phyloP scores from a whole-genome alignment of 495 filamentous ascomycete genomes.

The Penicillium pancosmium region DNA sequence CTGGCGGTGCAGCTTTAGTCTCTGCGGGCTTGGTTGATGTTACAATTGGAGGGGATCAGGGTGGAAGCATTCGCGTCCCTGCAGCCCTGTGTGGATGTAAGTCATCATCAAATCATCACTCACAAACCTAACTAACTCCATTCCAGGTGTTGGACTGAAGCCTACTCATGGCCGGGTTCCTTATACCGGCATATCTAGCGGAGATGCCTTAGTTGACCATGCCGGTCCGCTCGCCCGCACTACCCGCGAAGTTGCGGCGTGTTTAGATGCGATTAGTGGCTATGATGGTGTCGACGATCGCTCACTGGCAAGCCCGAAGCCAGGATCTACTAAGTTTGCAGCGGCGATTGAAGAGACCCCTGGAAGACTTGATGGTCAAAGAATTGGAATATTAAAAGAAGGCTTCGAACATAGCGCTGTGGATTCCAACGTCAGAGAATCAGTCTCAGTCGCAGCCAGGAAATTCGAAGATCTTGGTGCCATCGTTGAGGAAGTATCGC shows the following conservation, averaged over 20 bases:
- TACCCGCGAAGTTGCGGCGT: conserved; percentile 51
- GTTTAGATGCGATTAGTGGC: conserved; percentile 56
- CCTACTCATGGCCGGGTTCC: conserved; percentile 57
- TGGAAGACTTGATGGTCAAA: conserved; percentile 48
- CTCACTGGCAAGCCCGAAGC: conserved; percentile 45
- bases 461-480: conserved; percentile 55
- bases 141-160: conserved; percentile 46
- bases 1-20: conserved; percentile 59
- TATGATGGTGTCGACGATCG: conserved; percentile 61
- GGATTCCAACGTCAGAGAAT: conserved; percentile 42
- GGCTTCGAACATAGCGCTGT: conserved; percentile 48
- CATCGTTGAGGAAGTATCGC: conserved; percentile 50
- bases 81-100: conserved; percentile 49
- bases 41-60: conserved; percentile 62
- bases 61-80: conserved; percentile 62
- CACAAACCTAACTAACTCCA: conserved; percentile 5
- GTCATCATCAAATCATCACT: not conserved
- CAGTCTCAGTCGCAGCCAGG: conserved; percentile 46
- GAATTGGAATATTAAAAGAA: conserved; percentile 55
- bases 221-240: conserved; percentile 51
- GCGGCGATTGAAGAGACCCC: conserved; percentile 28
- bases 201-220: conserved; percentile 51
- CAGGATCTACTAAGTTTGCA: conserved; percentile 44
- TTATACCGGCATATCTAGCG: conserved; percentile 49
- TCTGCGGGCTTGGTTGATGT: conserved; percentile 53